Base-by-base conservation (phyloP, 352 stramenopile genomes). In the Pseudoperonospora humuli region DNA sequence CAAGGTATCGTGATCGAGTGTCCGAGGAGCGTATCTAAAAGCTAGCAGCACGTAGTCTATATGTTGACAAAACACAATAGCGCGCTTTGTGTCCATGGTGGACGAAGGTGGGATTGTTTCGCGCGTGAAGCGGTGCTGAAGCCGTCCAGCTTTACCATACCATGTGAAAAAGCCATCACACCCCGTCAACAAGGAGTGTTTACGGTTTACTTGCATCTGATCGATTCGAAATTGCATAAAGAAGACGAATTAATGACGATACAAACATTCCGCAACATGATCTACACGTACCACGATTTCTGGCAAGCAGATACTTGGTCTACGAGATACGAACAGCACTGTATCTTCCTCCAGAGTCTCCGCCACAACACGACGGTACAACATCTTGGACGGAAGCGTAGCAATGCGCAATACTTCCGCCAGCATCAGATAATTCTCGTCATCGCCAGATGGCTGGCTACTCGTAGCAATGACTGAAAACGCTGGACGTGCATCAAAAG, bases 81-180 rank as follows among this genome's bases (percentile, higher is more conserved):
- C 24, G 24, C 14, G 38, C 13, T 47, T 44, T 9, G 25, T 42
- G n/a, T 53, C 46, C 19, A 67, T 40, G 9, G 43, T 54, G 14
- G 43, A 57, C 6, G 53, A 15, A 10, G 70, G 67, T 14, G 76
- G 76, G 26, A 84, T 66, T 9, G 74, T 82, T 37, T 86, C 67
- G 26, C 57, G 47, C 13, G 73, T 84, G 51, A 88, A 88, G 26
- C 75, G 70, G 34, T 82, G 66, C 17, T 52, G 29, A 35, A 55
- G 46, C 13, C 18, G 29, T 14, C 69, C 70, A 3, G 21, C 18
- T 7, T 61, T 33, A 21, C 66, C 54, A 11, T 70, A 77, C 54
- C 55, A 71, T 3, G 54, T 64, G 46, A 82, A 85, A 50, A 80
- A 85, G 0, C 59, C 55, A 31, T 69, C 57, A 20, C 42, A 34